A percentile compares a stretch with the other conserved stretches of the same genome.
phyloP scores from a whole-genome alignment of 139 green algal genomes.

The Chlamydomonas sp. region DNA sequence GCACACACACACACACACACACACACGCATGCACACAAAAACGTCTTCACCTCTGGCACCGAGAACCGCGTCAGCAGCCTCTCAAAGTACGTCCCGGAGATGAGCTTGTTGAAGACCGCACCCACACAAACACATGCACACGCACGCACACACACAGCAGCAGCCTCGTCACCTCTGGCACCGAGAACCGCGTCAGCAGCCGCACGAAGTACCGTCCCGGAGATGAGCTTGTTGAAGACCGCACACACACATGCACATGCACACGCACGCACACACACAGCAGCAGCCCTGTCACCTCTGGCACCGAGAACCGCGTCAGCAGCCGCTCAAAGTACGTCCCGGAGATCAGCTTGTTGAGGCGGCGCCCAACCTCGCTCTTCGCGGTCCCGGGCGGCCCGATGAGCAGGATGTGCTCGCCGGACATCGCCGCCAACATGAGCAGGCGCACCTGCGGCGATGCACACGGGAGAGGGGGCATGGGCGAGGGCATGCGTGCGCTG shows the following conservation, averaged over 20 bases:
- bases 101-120: conserved; percentile 58
- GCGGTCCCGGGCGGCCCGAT: conserved; percentile 71
- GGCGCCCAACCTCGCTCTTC: conserved; percentile 81
- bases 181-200: conserved; percentile 84
- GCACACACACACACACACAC: too few species aligned
- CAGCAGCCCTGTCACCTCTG: conserved; percentile 50
- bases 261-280: too few species aligned
- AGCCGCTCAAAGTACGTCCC: conserved; percentile 87
- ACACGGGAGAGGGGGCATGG: too few species aligned
- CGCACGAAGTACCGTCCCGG: conserved; percentile 94
- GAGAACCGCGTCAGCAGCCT: conserved; percentile 90
- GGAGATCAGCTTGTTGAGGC: conserved; percentile 56
- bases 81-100: conserved; percentile 79
- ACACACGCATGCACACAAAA: too few species aligned
- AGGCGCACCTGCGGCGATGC: conserved; percentile 84
- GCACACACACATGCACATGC: too few species aligned
- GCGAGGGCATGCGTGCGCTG: too few species aligned
- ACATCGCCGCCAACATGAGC: conserved; percentile 80
- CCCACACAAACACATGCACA: too few species aligned
- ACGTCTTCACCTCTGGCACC: conserved; percentile 67
- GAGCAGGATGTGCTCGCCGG: conserved; percentile 86
- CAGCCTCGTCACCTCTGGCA: conserved; percentile 56
- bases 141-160: too few species aligned
- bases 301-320: conserved; percentile 90
- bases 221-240: too few species aligned